phyloP scores from a whole-genome alignment of 176 grass and related monocot genomes.

The Triticum timopheevii region DNA sequence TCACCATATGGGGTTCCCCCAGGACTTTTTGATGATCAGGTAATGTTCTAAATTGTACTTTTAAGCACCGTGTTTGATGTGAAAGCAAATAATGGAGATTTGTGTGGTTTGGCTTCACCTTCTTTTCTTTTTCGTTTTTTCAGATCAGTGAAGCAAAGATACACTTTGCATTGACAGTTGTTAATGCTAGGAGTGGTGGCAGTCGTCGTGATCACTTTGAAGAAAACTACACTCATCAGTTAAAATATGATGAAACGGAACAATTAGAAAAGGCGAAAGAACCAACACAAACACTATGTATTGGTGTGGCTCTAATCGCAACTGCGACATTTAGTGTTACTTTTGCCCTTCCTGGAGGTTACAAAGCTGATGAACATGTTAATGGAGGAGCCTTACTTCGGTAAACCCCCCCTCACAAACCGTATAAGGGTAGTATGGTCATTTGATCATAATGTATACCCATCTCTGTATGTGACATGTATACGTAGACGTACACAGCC shows the following conservation, averaged over 20 bases:
- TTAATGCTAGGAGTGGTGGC: slow-evolving; percentile 7
- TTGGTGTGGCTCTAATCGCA: slow-evolving; percentile 3
- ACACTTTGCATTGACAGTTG: background rate
- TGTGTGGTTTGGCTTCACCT: background rate
- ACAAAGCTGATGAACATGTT: background rate
- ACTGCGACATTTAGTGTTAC: background rate
- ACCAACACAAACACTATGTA: background rate
- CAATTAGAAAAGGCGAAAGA: background rate
- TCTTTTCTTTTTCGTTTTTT: background rate
- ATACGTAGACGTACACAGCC: too few species aligned
- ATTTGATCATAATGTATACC: too few species aligned
- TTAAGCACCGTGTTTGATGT: background rate
- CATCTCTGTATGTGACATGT: too few species aligned
- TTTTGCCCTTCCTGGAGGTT: slow-evolving; percentile 7
- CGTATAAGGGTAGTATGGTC: too few species aligned
- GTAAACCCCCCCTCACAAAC: too few species aligned
- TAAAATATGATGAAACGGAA: background rate
- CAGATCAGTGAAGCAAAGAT: background rate
- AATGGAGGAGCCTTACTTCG: background rate
- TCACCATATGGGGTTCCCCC: background rate
- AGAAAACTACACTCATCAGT: background rate
- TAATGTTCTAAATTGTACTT: background rate
- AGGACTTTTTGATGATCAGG: background rate
- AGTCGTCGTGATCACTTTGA: slow-evolving; percentile 1
- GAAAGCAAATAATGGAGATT: background rate